A percentile compares a stretch with the other conserved stretches of the same genome.
phyloP scores from a whole-genome alignment of 257 asterid genomes.

The Salvia splendens region DNA sequence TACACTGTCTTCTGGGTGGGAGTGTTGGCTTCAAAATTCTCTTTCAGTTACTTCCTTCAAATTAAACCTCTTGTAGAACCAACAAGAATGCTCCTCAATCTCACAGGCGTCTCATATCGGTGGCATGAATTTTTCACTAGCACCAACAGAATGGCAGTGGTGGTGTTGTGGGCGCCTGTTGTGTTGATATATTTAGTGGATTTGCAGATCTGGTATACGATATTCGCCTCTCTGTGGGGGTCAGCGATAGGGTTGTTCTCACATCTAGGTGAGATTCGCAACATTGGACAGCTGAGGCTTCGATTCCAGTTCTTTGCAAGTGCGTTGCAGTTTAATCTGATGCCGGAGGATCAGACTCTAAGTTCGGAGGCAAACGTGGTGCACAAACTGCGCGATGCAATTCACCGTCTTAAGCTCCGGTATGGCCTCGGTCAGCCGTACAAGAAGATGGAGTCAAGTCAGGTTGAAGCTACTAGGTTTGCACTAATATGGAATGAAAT shows the following conservation, averaged over 20 bases:
- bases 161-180: conserved; percentile 81
- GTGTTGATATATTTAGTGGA: conserved; percentile 81
- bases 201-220: conserved; percentile 79
- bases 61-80: conserved; percentile 85
- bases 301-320: conserved; percentile 93
- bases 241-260: conserved; percentile 67
- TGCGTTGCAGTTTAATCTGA: conserved; percentile 88
- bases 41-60: conserved; percentile 80
- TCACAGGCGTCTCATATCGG: conserved; percentile 42
- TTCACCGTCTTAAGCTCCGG: conserved; percentile 76
- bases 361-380: conserved; percentile 53
- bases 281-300: conserved; percentile 74
- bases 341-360: conserved; percentile 56
- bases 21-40: conserved; percentile 65
- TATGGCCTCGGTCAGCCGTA: conserved; percentile 86
- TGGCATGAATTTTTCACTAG: conserved; percentile 92
- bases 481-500: conserved; percentile 95
- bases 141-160: conserved; percentile 74
- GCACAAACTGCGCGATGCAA: conserved; percentile 68
- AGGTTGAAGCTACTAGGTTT: conserved; percentile 86
- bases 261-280: conserved; percentile 91
- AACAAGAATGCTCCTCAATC: conserved; percentile 56
- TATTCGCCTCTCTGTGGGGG: conserved; percentile 71
- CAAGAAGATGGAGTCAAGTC: conserved; percentile 91
- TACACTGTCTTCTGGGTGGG: conserved; percentile 74